Base-by-base conservation (phyloP, 2,329 filamentous ascomycete species). In the Mycosphaerelloides madeirae region DNA sequence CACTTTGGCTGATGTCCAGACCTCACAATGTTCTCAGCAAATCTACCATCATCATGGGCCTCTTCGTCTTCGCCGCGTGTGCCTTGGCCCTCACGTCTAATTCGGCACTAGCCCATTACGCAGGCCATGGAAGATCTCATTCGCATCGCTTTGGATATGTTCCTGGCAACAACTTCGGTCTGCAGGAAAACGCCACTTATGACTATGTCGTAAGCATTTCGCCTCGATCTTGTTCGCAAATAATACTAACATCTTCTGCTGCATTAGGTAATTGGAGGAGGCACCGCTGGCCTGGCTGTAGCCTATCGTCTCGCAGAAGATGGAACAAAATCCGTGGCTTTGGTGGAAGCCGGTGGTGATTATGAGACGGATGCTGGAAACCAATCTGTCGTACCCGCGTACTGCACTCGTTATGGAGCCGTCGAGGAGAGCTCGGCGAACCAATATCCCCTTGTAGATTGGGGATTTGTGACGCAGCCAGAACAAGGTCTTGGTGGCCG, bases 261-360 rank as follows among this genome's bases (percentile, higher is more conserved):
- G 28, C 18, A 13, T 34, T 28, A 25, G 22, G 31, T 43, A 3
- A 22, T 43, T 12, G 41, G 41, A n/a, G 41, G 41, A 22, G 41
- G 41, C 16, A 43, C 41, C 31, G 57, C 48, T 6, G 56, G 57
- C 3, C 41, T 58, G 3, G 41, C 53, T 2, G 18, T 60, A 6
- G 57, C 57, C 2, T 44, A 37, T 31, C 49, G 57, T 1, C 43
- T 60, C 1, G 48, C 54, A 2, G 54, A 49, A 19, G 38, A 54
- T 33, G 31, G 39, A 12, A 41, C 18, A 4, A 29, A 37, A 11
- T 31, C 41, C 7, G 57, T 60, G 3, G 57, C 58, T 1, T 54
- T 60, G 1, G 28, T 60, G 5, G 58, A 60, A 41, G 58, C 57
- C 3, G 58, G 57, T 11, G 49, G 52, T 4, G 57, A 51, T 34